phyloP scores from a whole-genome alignment of 1,139 yeast species.

The Geotrichum carabidarum region DNA sequence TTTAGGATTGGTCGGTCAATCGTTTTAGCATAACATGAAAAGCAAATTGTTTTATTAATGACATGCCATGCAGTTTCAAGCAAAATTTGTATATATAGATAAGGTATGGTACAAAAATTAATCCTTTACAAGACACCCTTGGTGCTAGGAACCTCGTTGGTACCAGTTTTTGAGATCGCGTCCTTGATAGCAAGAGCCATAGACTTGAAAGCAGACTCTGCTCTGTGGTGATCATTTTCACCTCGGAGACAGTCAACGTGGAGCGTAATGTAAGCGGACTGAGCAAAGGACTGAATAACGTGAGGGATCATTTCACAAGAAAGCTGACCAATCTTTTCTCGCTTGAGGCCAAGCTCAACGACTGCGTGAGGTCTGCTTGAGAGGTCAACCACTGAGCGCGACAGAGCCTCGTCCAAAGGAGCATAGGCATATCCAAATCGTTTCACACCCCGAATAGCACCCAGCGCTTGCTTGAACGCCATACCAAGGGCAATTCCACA shows the following conservation, averaged over 20 bases:
- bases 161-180: conserved; percentile 77
- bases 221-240: conserved; percentile 89
- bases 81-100: neutral
- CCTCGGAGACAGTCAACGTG: conserved; percentile 95
- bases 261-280: conserved; percentile 80
- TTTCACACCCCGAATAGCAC: conserved; percentile 83
- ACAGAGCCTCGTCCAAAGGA: conserved; percentile 91
- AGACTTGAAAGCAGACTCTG: conserved; percentile 95
- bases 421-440: conserved; percentile 94
- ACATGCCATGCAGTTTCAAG: too few species aligned
- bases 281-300: conserved; percentile 89
- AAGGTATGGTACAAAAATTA: neutral
- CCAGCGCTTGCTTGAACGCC: conserved; percentile 86
- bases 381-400: conserved; percentile 89
- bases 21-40: neutral
- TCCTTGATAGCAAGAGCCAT: conserved; percentile 87
- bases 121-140: conserved; percentile 66
- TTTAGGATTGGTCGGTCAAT: conserved; percentile 1
- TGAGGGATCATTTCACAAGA: conserved; percentile 97
- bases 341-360: conserved; percentile 77
- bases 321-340: conserved; percentile 90
- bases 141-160: conserved; percentile 89
- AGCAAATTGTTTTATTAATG: neutral
- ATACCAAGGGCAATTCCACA: conserved; percentile 86
- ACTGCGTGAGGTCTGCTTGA: conserved; percentile 92